Percentiles rank a stretch among this genome's conserved stretches.
Conservation (phyloP, 108 stramenopile species). For the Conticribra weissflogii region DNA sequence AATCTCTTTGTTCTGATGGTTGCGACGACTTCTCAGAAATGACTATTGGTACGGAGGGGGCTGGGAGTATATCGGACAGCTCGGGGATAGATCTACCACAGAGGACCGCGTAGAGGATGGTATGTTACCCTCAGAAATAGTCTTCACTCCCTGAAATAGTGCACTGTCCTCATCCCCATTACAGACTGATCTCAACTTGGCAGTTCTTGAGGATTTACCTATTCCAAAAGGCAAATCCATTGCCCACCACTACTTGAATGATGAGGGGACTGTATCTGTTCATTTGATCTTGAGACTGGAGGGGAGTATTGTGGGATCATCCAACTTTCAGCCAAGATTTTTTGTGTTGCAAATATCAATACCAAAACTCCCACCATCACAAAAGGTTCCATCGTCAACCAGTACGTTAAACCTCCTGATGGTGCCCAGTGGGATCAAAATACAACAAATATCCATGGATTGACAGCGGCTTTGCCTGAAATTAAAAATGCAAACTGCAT, state of each 20-base stretch:
- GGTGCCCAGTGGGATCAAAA: background rate
- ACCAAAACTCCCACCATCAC: no score
- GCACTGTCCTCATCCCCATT: no score
- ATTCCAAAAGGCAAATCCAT: background rate
- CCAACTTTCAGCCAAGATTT: conserved; percentile 6
- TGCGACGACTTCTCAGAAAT: no score
- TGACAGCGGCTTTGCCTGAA: background rate
- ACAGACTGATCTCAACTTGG: no score
- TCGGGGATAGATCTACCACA: no score
- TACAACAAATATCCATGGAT: background rate
- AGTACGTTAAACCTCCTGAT: conserved; percentile 1
- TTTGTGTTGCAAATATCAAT: background rate
- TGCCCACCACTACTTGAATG: background rate
- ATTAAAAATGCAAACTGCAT: background rate
- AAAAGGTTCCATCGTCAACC: background rate
- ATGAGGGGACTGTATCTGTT: background rate
- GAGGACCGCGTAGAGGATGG: no score
- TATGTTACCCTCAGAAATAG: no score
- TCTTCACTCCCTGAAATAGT: no score
- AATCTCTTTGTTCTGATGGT: no score
- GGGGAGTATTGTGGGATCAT: conserved; percentile 8
- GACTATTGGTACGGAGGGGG: no score
- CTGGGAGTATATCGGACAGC: no score
- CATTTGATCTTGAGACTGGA: background rate
- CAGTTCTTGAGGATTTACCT: no score